Evolutionary conservation across 305 asterid species (phyloP).

Genomic region (Plantago coronopus): DNA sequence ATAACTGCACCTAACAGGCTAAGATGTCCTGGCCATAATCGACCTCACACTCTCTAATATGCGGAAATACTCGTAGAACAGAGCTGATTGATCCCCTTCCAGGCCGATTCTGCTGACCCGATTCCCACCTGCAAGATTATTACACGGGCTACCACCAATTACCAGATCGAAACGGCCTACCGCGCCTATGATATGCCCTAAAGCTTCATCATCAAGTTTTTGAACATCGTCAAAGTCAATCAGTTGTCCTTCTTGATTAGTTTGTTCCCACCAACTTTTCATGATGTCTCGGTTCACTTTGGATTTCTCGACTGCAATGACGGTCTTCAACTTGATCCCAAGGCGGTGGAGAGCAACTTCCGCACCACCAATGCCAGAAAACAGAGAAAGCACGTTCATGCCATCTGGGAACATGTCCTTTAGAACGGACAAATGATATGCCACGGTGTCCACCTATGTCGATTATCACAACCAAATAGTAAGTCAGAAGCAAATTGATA

Average conservation of each 20-base stretch:
- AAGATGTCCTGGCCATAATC: slow-evolving; percentile 21
- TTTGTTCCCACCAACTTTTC: slow-evolving; percentile 73
- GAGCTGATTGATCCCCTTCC: slow-evolving; percentile 50
- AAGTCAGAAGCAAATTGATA: background rate
- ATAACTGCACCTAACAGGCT: too few species aligned
- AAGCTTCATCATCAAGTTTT: slow-evolving; percentile 24
- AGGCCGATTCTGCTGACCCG: slow-evolving; percentile 64
- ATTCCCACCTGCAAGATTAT: slow-evolving; percentile 55
- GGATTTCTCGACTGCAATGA: slow-evolving; percentile 54
- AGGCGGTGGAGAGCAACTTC: slow-evolving; percentile 73
- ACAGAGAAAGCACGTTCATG: slow-evolving; percentile 53
- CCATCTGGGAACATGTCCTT: slow-evolving; percentile 55
- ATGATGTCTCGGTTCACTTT: slow-evolving; percentile 52
- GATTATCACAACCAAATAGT: background rate
- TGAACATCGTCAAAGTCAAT: slow-evolving; percentile 48
- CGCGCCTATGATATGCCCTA: slow-evolving; percentile 30
- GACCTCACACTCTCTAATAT: slow-evolving; percentile 40
- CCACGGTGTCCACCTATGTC: slow-evolving; percentile 64
- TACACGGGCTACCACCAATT: slow-evolving; percentile 69
- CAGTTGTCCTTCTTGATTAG: slow-evolving; percentile 46
- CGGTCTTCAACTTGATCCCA: slow-evolving; percentile 45
- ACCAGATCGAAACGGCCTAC: slow-evolving; percentile 51
- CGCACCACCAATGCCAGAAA: slow-evolving; percentile 80
- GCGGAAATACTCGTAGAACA: slow-evolving; percentile 49
- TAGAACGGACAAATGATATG: slow-evolving; percentile 62